These are phyloP conservation scores for Sequoia sempervirens DNA, from an alignment of 75 land plant species.

Conservation along the genomic window DNA sequence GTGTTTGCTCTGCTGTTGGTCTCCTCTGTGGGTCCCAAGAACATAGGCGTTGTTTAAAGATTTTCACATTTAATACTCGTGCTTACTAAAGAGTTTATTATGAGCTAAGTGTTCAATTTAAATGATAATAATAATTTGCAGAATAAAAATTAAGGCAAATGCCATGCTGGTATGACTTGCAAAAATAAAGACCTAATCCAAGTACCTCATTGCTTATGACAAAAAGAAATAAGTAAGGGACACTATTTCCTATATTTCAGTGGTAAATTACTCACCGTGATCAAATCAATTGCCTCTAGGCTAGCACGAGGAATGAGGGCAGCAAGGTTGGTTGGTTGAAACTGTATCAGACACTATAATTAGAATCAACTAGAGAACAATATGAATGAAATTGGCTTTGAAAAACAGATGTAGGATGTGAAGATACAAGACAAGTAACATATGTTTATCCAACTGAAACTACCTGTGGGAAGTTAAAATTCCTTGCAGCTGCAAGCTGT, in stretches of 20 bases:
- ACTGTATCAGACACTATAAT: conserved; percentile 24
- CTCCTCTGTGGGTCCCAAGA: too few species aligned
- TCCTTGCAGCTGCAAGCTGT: conserved; percentile 40
- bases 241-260: neutral
- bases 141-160: neutral
- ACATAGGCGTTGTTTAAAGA: too few species aligned
- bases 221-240: neutral
- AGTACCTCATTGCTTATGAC: conserved; percentile 5
- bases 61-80: too few species aligned
- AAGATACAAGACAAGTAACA: neutral
- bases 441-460: neutral
- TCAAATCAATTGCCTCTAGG: conserved; percentile 73
- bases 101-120: neutral
- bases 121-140: neutral
- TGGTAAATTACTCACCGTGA: conserved; percentile 34
- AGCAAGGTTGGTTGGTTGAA: conserved; percentile 46
- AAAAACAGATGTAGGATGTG: neutral
- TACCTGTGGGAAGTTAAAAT: conserved; percentile 53
- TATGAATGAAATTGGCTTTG: neutral
- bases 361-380: neutral
- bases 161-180: neutral
- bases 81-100: neutral
- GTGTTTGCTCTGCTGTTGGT: conserved; percentile 73
- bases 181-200: neutral
- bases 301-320: conserved; percentile 71